These are phyloP conservation scores for Stachybotrys chartarum DNA, from an alignment of 2,329 filamentous ascomycete genomes.

Conservation along the genomic window DNA sequence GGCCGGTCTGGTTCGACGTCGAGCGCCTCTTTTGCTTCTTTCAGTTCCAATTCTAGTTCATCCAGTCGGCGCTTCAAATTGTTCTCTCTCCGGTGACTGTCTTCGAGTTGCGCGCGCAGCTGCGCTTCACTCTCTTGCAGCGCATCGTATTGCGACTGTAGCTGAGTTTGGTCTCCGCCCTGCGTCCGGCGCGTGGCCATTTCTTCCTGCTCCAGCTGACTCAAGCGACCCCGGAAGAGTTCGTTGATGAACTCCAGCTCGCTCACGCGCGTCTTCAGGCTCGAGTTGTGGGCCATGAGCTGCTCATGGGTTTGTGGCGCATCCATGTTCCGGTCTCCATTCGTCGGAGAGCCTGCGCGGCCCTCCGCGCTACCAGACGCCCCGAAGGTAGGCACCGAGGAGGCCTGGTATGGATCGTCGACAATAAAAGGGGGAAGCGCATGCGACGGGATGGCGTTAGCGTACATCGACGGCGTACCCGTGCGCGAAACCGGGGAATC, in stretches of 20 bases:
- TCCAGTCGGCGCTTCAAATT: conserved; percentile 76
- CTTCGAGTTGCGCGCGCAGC: conserved; percentile 61
- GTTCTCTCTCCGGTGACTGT: conserved; percentile 71
- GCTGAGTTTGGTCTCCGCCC: conserved; percentile 46
- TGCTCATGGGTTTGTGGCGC: conserved; percentile 73
- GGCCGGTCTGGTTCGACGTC: conserved; percentile 15
- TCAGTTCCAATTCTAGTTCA: conserved; percentile 61
- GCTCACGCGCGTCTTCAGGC: conserved; percentile 88
- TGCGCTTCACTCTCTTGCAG: conserved; percentile 32
- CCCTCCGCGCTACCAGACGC: conserved; percentile 40
- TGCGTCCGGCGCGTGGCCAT: conserved; percentile 55
- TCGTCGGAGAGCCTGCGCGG: conserved; percentile 41
- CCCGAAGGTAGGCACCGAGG: conserved; percentile 42
- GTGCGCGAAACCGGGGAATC: conserved; percentile 75
- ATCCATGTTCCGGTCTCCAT: conserved; percentile 59
- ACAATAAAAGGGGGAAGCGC: conserved; percentile 74
- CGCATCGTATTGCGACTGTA: conserved; percentile 48
- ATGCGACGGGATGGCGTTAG: conserved; percentile 61
- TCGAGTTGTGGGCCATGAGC: conserved; percentile 71
- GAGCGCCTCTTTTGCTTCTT: conserved; percentile 16
- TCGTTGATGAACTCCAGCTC: conserved; percentile 94
- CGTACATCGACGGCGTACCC: conserved; percentile 68
- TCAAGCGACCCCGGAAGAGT: conserved; percentile 68
- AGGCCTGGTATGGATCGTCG: conserved; percentile 58
- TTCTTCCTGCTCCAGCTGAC: conserved; percentile 72